Evolutionary conservation across 2,329 filamentous ascomycete genomes (phyloP).

Genomic region (Colletotrichum graminicola): DNA sequence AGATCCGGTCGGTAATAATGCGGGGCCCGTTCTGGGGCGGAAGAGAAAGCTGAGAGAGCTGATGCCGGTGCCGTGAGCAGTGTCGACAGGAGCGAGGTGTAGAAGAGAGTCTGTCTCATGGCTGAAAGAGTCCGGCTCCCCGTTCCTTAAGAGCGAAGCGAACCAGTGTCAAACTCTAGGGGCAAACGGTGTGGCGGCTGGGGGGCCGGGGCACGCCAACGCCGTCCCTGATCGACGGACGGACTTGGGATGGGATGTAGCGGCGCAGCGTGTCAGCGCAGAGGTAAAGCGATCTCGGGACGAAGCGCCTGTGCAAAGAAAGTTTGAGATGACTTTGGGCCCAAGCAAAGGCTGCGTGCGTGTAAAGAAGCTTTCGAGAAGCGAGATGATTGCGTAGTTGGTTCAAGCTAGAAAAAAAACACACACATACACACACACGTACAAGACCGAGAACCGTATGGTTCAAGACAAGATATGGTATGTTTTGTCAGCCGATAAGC

Average conservation of each 20-base stretch:
- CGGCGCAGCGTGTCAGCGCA: conserved; percentile 35
- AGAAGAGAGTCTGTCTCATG: conserved; percentile 31
- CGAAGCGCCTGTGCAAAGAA: conserved; percentile 8
- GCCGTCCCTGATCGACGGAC: conserved; percentile 34
- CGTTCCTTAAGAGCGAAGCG: conserved; percentile 24
- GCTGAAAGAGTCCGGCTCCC: conserved; percentile 35
- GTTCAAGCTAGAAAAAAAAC: not conserved
- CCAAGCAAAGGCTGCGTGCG: not conserved
- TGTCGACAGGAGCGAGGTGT: conserved; percentile 37
- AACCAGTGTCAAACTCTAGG: conserved; percentile 36
- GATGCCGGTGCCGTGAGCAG: conserved; percentile 28
- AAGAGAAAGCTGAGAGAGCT: conserved; percentile 26
- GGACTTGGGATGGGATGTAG: conserved; percentile 33
- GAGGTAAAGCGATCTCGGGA: conserved; percentile 25
- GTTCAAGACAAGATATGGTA: not conserved
- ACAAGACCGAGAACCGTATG: not conserved
- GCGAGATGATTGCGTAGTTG: not conserved
- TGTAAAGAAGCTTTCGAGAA: not conserved
- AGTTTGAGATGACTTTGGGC: not conserved
- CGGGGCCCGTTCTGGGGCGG: not conserved
- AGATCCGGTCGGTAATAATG: conserved; percentile 25
- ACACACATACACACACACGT: not conserved
- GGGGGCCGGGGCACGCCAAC: conserved; percentile 15
- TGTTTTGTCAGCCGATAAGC: not conserved
- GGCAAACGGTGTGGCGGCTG: conserved; percentile 36